A percentile compares a stretch with the other conserved stretches of the same genome.
These are phyloP conservation scores for Pholiota adiposa DNA, from an alignment of 1,284 basidiomycete species.

Conservation along the genomic window DNA sequence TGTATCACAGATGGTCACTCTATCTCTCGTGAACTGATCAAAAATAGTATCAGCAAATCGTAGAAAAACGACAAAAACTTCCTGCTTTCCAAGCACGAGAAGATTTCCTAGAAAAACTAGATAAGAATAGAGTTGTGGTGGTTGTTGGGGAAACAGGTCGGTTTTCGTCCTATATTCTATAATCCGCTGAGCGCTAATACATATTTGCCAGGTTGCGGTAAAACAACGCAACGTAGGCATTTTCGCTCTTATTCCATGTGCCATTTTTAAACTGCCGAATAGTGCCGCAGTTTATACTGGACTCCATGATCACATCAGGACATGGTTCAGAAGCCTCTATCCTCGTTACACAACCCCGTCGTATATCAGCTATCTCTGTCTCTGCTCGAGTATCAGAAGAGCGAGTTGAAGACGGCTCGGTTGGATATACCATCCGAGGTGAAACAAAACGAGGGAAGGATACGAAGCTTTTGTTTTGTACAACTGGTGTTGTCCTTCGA, in stretches of 20 bases:
- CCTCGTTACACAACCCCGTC: slow-evolving; percentile 88
- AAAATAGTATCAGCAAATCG: slow-evolving; percentile 58
- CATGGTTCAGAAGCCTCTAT: slow-evolving; percentile 78
- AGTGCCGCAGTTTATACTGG: slow-evolving; percentile 90
- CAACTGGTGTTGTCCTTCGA: slow-evolving; percentile 89
- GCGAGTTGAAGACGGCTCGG: slow-evolving; percentile 81
- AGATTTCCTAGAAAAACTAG: slow-evolving; percentile 66
- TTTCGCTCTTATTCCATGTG: background rate
- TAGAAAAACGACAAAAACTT: slow-evolving; percentile 62
- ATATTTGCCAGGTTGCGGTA: slow-evolving; percentile 75
- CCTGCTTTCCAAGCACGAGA: slow-evolving; percentile 76
- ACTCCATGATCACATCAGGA: slow-evolving; percentile 72
- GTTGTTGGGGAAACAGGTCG: slow-evolving; percentile 85
- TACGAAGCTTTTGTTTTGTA: slow-evolving; percentile 89
- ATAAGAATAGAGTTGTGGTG: slow-evolving; percentile 71
- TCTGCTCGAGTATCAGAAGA: slow-evolving; percentile 89
- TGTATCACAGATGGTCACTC: background rate
- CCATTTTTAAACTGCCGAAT: slow-evolving; percentile 17
- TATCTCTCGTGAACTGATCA: background rate
- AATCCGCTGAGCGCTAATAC: background rate
- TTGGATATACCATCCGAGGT: slow-evolving; percentile 93
- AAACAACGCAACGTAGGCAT: slow-evolving; percentile 78
- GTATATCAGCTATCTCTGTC: slow-evolving; percentile 90
- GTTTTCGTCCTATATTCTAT: background rate
- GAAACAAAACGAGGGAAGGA: slow-evolving; percentile 72